Evolutionary conservation across 306 rosid species (phyloP).

Genomic region (Astragalus membranaceus): DNA sequence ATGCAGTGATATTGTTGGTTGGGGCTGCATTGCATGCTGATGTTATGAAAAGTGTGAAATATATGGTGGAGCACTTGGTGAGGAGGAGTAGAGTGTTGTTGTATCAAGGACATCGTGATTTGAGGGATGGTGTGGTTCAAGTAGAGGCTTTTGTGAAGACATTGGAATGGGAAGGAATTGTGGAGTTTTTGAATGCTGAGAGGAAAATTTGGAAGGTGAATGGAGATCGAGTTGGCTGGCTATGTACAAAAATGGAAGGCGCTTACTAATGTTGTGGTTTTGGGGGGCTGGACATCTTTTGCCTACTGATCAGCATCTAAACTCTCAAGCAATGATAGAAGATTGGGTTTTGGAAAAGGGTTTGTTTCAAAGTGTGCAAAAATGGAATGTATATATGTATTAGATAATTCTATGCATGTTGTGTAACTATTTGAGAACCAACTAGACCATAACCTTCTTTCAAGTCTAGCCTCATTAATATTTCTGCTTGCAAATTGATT

Average conservation of each 20-base stretch:
- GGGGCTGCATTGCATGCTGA: slow-evolving; percentile 36
- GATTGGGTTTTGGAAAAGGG: slow-evolving; percentile 63
- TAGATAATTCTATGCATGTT: neutral
- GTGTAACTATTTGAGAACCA: neutral
- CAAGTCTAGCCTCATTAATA: no score
- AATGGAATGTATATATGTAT: neutral
- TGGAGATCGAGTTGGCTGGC: slow-evolving; percentile 58
- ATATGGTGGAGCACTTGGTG: slow-evolving; percentile 54
- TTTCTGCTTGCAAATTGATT: no score
- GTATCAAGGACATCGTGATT: slow-evolving; percentile 65
- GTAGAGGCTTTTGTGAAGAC: slow-evolving; percentile 72
- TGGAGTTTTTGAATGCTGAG: slow-evolving; percentile 39
- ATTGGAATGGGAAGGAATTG: slow-evolving; percentile 60
- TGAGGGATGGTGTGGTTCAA: slow-evolving; percentile 56
- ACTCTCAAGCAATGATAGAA: slow-evolving; percentile 70
- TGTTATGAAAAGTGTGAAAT: slow-evolving; percentile 78
- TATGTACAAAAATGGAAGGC: slow-evolving; percentile 70
- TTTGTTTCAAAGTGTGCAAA: slow-evolving; percentile 19
- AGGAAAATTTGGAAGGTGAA: slow-evolving; percentile 64
- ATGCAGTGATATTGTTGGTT: slow-evolving; percentile 48
- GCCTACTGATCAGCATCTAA: slow-evolving; percentile 49
- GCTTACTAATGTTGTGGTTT: slow-evolving; percentile 59
- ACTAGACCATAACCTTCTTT: neutral
- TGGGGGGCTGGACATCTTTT: slow-evolving; percentile 75
- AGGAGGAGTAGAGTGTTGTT: slow-evolving; percentile 49